Evolutionary conservation across 2,329 filamentous ascomycete species (phyloP), one percentile per base, ranked within the genome.

Genomic region (Xylogone sp.): DNA sequence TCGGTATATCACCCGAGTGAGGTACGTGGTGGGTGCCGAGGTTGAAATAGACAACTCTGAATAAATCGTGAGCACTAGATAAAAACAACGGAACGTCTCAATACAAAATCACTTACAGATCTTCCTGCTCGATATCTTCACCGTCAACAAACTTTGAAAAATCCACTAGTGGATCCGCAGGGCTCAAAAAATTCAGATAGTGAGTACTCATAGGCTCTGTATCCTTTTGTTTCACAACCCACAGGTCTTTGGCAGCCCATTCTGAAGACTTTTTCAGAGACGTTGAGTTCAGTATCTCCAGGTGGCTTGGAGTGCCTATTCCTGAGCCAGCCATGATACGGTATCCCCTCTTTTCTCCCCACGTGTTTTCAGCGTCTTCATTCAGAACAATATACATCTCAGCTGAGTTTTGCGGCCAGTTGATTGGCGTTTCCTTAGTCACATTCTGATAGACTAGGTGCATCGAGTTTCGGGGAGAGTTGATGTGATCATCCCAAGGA

Each of bases 1-100:
- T 79, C 18, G 78, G 78, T 12, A 81, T 61, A 56, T 79, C 77
- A 19, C 71, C 72, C 1, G 77, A 75, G 57, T 78, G 73, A 9
- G 79, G 75, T n/a, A 81, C 64, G 59, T 83, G 79, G 58, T 83
- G 78, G 74, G 78, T 82, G 16, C 79, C 79, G 7, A 78, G 59
- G 52, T 78, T 82, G 53, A 82, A 69, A 71, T 75, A 82, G 12
- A 81, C 49, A 2, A 81, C 77, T 10, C 49, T 62, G 49, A 16
- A 43, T 20, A 22, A 4, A 31, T 9, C 21, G n/a, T 39, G 21
- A 21, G 34, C n/a, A n/a, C n/a, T n/a, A n/a, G n/a, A n/a, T 63
- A 71, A 49, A 13, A 27, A 3, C n/a, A 2, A n/a, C 20, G 5
- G 3, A 7, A 3, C 13, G 64, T 47, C 46, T 21, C 21, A 21